These are phyloP conservation scores for Penicillium rolfsii DNA, from an alignment of 2,329 filamentous ascomycete genomes.

Conservation along the genomic window DNA sequence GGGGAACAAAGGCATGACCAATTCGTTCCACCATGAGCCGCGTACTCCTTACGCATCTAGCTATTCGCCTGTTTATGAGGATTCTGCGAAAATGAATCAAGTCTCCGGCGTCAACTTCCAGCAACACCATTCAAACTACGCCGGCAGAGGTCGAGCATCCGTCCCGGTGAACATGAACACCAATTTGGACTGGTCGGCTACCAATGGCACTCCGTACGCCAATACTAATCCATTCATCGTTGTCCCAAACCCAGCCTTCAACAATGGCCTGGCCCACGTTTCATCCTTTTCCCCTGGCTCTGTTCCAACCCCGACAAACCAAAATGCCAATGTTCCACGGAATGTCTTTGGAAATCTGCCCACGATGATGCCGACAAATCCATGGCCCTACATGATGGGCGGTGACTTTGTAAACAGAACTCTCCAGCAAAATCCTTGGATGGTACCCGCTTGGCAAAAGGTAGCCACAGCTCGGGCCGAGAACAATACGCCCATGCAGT, in stretches of 20 bases:
- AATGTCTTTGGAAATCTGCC: slow-evolving; percentile 44
- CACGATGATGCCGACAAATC: slow-evolving; percentile 36
- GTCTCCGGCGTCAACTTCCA: slow-evolving; percentile 35
- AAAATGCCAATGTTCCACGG: not conserved
- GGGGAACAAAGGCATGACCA: slow-evolving; percentile 28
- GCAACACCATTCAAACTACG: slow-evolving; percentile 35
- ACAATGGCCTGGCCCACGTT: slow-evolving; percentile 36
- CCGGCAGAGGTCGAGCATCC: slow-evolving; percentile 28
- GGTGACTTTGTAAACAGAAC: slow-evolving; percentile 42
- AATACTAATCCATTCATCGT: slow-evolving; percentile 31
- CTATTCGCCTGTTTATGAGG: slow-evolving; percentile 30
- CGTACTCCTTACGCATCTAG: slow-evolving; percentile 29
- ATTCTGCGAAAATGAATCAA: slow-evolving; percentile 28
- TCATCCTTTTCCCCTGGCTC: slow-evolving; percentile 35
- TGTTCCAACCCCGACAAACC: slow-evolving; percentile 30
- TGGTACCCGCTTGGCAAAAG: slow-evolving; percentile 45
- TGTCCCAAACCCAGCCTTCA: slow-evolving; percentile 39
- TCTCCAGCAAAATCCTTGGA: slow-evolving; percentile 47
- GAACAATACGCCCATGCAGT: slow-evolving; percentile 62
- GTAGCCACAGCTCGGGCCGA: slow-evolving; percentile 59
- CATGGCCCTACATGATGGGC: slow-evolving; percentile 41
- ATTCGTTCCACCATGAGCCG: slow-evolving; percentile 31
- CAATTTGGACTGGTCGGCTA: slow-evolving; percentile 33
- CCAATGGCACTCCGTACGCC: slow-evolving; percentile 35
- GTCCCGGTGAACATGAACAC: slow-evolving; percentile 31